Base-by-base conservation (phyloP, 148 eudicot genomes). In the Talinum fruticosum region DNA sequence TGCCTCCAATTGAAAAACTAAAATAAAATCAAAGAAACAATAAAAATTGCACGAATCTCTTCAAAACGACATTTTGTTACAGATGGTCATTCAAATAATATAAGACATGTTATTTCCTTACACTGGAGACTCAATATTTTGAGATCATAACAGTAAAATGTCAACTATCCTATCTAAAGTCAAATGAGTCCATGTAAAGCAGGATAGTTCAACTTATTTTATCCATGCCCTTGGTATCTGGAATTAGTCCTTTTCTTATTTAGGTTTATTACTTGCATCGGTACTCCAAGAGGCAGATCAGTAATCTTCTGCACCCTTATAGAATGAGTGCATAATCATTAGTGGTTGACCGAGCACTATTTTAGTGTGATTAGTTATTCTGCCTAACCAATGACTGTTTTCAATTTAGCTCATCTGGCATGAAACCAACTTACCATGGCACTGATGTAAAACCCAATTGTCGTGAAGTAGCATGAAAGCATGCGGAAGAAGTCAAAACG, bases 401-500 rank as follows among this genome's bases (percentile, higher is more conserved):
- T 38, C 68, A 29, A 37, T 74, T 69, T n/a, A 72, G 68, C 62
- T 62, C 16, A 33, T 49, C 28, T 33, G 30, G 53, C 47, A 77
- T 59, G 34, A 49, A 83, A 71, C 29, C 24, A 65, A 75, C 78
- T 83, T 87, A 91, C 93, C 97, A 87, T 85, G 80, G 97, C 78
- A 79, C 88, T 91, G 85, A 90, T 80, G 62, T 91, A 91, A 76
- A 91, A 91, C 33, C 97, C 97, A 75, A 87, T 80, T 41, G 93
- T 91, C 14, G 97, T 89, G 86, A 85, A 91, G 88, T 87, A 91
- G 79, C 88, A 91, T 36, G 96, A 91, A 41, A 91, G 87, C 96
- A 91, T 91, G 79, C 96, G 91, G 82, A 91, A 91, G 82, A 91
- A 91, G 83, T 91, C 97, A 64, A 91, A 90, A 64, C 93, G 93